phyloP scores from a whole-genome alignment of 176 grass and related monocot species.

The Raddia guianensis region DNA sequence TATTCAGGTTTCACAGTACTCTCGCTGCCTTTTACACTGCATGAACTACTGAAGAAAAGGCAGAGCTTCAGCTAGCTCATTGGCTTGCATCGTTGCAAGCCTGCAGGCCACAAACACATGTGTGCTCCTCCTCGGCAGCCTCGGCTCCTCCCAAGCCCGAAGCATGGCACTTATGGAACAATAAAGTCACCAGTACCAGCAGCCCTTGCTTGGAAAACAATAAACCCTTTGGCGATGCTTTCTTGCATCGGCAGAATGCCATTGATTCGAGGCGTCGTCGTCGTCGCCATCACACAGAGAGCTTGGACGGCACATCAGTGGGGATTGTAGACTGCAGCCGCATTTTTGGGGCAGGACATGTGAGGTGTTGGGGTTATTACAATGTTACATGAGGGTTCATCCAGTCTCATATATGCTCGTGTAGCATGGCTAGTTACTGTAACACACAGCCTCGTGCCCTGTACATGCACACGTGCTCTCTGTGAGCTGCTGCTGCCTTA shows the following conservation, averaged over 20 bases:
- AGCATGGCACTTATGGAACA: not conserved
- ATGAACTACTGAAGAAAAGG: not conserved
- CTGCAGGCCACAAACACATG: not conserved
- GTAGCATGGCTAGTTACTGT: not conserved
- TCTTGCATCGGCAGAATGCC: not conserved
- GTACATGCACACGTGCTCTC: not conserved
- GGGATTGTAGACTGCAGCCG: not conserved
- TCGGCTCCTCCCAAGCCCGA: not conserved
- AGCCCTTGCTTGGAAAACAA: not conserved
- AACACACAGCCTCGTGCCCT: not conserved
- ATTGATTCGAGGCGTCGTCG: not conserved
- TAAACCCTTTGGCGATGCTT: too few species aligned
- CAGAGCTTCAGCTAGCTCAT: not conserved
- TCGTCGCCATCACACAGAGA: not conserved
- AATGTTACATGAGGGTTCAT: not conserved
- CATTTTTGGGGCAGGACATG: constrained; percentile 7
- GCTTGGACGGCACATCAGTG: constrained; percentile 20
- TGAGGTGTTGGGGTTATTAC: constrained; percentile 19
- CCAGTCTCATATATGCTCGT: not conserved
- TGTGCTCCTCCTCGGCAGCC: not conserved
- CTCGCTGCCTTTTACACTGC: not conserved
- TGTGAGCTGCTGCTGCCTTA: too few species aligned
- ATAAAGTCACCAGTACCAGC: not conserved
- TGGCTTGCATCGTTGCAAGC: not conserved
- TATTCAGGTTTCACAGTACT: not conserved